Evolutionary conservation across 2,329 filamentous ascomycete species (phyloP).

Genomic region (Aureobasidium namibiae): DNA sequence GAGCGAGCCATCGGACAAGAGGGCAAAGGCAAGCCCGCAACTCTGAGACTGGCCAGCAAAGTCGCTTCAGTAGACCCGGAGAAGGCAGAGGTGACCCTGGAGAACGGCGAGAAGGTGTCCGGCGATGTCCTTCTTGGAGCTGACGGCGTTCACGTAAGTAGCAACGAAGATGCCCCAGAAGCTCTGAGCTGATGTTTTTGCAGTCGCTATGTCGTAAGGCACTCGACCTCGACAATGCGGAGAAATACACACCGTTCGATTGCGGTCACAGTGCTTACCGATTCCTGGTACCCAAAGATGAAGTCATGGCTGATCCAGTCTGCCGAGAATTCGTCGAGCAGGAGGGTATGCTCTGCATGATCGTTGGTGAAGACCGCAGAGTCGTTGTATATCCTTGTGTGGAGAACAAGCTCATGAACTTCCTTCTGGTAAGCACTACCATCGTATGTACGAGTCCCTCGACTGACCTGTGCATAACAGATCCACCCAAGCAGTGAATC

Average conservation of each 20-base stretch:
- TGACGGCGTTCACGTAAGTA: conserved; percentile 24
- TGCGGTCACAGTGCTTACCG: conserved; percentile 50
- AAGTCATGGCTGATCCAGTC: conserved; percentile 13
- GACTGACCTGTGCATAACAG: background rate
- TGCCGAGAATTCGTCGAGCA: conserved; percentile 31
- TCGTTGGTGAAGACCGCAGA: conserved; percentile 34
- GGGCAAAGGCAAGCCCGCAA: conserved; percentile 20
- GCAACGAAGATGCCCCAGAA: background rate
- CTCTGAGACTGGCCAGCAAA: conserved; percentile 19
- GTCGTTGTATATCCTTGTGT: conserved; percentile 42
- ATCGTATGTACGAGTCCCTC: background rate
- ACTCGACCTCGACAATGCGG: conserved; percentile 20
- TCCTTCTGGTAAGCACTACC: conserved; percentile 22
- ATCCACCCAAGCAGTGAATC: conserved; percentile 32
- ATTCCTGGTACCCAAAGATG: conserved; percentile 44
- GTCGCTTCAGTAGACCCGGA: conserved; percentile 20
- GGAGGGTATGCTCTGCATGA: conserved; percentile 36
- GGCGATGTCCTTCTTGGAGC: conserved; percentile 27
- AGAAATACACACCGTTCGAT: conserved; percentile 20
- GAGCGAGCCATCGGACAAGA: conserved; percentile 17
- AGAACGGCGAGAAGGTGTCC: conserved; percentile 20
- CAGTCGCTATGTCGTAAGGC: conserved; percentile 18
- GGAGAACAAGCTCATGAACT: conserved; percentile 41
- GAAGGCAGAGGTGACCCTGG: conserved; percentile 20
- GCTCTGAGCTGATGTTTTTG: background rate